A percentile compares a stretch with the other conserved stretches of the same genome.
Conservation (phyloP, 306 rosid species). For the Inga leiocalycina region DNA sequence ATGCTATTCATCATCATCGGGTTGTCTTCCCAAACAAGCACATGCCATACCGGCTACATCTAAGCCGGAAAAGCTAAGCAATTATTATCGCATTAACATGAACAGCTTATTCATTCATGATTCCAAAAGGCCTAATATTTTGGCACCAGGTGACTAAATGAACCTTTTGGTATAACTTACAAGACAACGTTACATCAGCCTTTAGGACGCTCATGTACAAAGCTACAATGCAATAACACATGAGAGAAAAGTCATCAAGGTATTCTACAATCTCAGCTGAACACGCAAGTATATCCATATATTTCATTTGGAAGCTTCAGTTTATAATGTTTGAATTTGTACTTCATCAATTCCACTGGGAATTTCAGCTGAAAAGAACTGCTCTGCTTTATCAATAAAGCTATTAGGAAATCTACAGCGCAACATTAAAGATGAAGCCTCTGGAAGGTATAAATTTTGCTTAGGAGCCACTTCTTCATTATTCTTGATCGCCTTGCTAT, state of each 20-base stretch:
- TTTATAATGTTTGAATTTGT: constrained; percentile 31
- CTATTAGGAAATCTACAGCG: constrained; percentile 75
- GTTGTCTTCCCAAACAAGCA: not conserved
- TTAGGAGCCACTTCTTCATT: constrained; percentile 63
- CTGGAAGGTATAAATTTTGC: constrained; percentile 48
- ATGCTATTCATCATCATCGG: not conserved
- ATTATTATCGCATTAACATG: not conserved
- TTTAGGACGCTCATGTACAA: constrained; percentile 18
- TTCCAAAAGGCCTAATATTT: not conserved
- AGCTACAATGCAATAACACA: not conserved
- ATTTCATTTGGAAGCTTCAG: constrained; percentile 12
- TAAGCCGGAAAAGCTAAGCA: not conserved
- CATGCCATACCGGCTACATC: not conserved
- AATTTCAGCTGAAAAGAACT: constrained; percentile 64
- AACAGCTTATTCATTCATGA: not conserved
- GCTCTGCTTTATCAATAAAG: constrained; percentile 79
- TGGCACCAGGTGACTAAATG: constrained; percentile 12
- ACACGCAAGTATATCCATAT: constrained; percentile 12
- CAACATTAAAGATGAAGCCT: constrained; percentile 65
- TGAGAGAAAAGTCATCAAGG: not conserved
- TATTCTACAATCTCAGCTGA: constrained; percentile 2
- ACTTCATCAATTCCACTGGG: constrained; percentile 46
- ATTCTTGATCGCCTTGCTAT: constrained; percentile 57
- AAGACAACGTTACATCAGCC: constrained; percentile 6
- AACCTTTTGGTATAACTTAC: constrained; percentile 3